Evolutionary conservation across 805 yeast genomes (phyloP), one percentile per base, ranked within the genome.

Genomic region (Monosporozyma aerobia): DNA sequence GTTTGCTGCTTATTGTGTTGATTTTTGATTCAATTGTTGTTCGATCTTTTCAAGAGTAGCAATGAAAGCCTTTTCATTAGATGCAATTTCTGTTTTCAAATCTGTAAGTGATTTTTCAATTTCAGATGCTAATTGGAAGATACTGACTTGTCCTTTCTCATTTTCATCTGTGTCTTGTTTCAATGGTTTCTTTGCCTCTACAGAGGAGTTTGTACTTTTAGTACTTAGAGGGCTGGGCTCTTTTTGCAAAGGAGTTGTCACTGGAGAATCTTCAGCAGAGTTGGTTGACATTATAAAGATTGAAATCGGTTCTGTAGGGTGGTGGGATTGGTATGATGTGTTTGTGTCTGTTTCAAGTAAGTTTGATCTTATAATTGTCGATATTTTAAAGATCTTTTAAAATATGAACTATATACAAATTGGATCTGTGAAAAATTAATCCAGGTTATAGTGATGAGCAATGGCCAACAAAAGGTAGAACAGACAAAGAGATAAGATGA

Each of bases 71-170:
- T 54, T 51, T 39, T 65, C 68, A 39, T 63, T 61, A 2, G 47
- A 50, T 6, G 55, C 47, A 16, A 61, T 48, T n/a, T 56, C 53
- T 3, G 51, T 37, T 48, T 59, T 52, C 6, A 66, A 50, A 16
- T 56, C 59, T 22, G 56, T 53, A 29, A 67, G 43, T 0, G 63
- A 52, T 32, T 57, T 55, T 51, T 67, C 67, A 23, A 67, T 63
- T 11, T 60, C 63, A 22, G 57, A 56, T 0, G 67, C 60, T n/a
- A 67, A 48, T 30, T 67, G 67, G 51, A 59, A 67, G 2, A 67
- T 58, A 5, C 67, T 65, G 3, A 57, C 57, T 6, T 45, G 53
- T n/a, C 49, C 53, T 35, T 54, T 52, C 10, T 50, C 48, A n/a
- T 51, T 46, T 6, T 14, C 39, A 35, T 16, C 49, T 45, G 37